Evolutionary conservation across 1,139 yeast genomes (phyloP).

Genomic region (Saccharomyces hybrid): DNA sequence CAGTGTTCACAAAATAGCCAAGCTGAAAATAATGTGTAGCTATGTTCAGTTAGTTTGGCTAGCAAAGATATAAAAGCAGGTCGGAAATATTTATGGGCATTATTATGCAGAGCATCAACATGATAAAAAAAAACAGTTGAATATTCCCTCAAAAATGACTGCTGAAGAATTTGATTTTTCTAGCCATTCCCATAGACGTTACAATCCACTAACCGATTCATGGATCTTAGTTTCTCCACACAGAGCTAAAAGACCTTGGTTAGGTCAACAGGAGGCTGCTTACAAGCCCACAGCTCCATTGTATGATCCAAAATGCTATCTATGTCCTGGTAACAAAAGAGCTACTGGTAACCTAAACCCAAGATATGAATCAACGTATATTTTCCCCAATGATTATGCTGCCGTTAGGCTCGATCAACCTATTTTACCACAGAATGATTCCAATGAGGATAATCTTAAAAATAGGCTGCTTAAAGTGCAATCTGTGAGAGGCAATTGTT

Average conservation of each 20-base stretch:
- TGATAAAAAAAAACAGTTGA: constrained; percentile 2
- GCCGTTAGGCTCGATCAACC: constrained; percentile 60
- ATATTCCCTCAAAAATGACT: constrained; percentile 9
- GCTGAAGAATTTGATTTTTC: constrained; percentile 39
- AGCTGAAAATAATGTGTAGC: not conserved
- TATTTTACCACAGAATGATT: constrained; percentile 29
- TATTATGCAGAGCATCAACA: not conserved
- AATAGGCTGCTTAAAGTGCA: constrained; percentile 45
- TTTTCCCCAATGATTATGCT: constrained; percentile 62
- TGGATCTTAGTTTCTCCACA: constrained; percentile 73
- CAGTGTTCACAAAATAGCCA: not conserved
- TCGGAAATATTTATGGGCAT: not conserved
- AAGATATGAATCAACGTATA: constrained; percentile 47
- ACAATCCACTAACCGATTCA: constrained; percentile 54
- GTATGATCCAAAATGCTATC: constrained; percentile 60
- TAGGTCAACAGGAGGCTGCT: constrained; percentile 59
- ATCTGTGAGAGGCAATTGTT: constrained; percentile 63
- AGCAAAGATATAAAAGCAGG: not conserved
- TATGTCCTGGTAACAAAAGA: constrained; percentile 66
- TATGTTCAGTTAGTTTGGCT: not conserved
- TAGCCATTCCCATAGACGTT: constrained; percentile 59
- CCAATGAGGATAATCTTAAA: constrained; percentile 28
- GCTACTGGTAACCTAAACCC: constrained; percentile 60
- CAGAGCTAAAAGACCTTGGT: constrained; percentile 75
- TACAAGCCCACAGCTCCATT: constrained; percentile 40